Percentiles rank a stretch among this genome's conserved stretches.
These are phyloP conservation scores for Mycena latifolia DNA, from an alignment of 768 basidiomycete species.

Conservation along the genomic window DNA sequence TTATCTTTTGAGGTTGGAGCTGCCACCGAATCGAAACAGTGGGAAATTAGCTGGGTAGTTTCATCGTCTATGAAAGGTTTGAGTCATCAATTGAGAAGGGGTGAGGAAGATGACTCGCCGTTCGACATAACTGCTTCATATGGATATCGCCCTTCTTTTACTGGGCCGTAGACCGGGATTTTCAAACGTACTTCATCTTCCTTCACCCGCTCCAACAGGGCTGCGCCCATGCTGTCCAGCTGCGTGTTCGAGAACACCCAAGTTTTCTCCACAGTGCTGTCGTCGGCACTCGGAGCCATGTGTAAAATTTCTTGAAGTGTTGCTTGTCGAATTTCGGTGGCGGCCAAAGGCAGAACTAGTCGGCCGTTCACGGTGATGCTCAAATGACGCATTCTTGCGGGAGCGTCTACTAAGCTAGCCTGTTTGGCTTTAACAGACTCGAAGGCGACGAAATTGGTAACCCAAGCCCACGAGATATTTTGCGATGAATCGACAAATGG, in stretches of 20 bases:
- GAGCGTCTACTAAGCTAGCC: background rate
- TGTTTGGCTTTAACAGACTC: conserved; percentile 14
- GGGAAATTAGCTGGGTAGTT: background rate
- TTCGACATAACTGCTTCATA: conserved; percentile 1
- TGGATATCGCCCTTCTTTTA: conserved; percentile 12
- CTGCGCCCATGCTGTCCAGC: background rate
- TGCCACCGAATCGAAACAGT: background rate
- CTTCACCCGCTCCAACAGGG: background rate
- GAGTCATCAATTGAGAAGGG: too few species aligned
- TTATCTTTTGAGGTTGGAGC: conserved; percentile 4
- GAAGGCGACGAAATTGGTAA: conserved; percentile 7
- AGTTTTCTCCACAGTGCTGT: background rate
- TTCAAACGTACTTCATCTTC: conserved; percentile 6
- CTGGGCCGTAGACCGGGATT: conserved; percentile 7
- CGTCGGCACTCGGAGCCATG: background rate
- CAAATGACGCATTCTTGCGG: conserved; percentile 5
- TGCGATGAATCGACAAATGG: conserved; percentile 3
- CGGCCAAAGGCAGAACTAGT: background rate
- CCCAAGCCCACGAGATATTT: conserved; percentile 22
- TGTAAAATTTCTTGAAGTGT: background rate
- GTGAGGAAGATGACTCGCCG: background rate
- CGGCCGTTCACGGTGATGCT: conserved; percentile 12
- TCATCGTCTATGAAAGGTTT: too few species aligned
- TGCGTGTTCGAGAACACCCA: conserved; percentile 11
- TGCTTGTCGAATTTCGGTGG: background rate